These are phyloP conservation scores for Xylaria longipes DNA, from an alignment of 495 filamentous ascomycete genomes.

Conservation along the genomic window DNA sequence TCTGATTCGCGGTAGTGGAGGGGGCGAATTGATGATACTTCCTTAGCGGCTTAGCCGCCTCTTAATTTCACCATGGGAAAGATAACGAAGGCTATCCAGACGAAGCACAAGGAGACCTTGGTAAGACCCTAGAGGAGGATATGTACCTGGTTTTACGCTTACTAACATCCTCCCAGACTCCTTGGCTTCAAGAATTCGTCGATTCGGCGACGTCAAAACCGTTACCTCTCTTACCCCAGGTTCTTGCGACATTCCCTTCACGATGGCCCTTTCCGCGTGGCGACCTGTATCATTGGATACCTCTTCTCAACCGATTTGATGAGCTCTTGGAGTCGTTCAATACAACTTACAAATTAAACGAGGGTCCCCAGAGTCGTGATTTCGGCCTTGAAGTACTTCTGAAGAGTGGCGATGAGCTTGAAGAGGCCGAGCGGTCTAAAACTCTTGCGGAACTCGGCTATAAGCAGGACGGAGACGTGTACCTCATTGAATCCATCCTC, in stretches of 20 bases:
- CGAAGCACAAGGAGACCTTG: constrained; percentile 92
- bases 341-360: constrained; percentile 78
- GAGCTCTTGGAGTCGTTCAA: constrained; percentile 81
- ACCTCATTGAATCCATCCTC: constrained; percentile 79
- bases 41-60: constrained; percentile 62
- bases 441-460: constrained; percentile 66
- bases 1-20: constrained; percentile 53
- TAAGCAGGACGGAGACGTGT: constrained; percentile 73
- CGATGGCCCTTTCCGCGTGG: constrained; percentile 97
- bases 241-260: constrained; percentile 79
- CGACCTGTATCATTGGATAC: constrained; percentile 98
- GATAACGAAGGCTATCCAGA: constrained; percentile 93
- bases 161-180: constrained; percentile 67
- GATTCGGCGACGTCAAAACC: constrained; percentile 68
- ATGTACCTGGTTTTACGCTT: constrained; percentile 31
- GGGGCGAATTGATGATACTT: constrained; percentile 49
- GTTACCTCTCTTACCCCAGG: constrained; percentile 74
- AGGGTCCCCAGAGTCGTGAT: constrained; percentile 78
- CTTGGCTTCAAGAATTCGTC: constrained; percentile 82
- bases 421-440: constrained; percentile 48
- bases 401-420: constrained; percentile 47
- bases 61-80: constrained; percentile 76
- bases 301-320: constrained; percentile 93
- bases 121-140: constrained; percentile 61
- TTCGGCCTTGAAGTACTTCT: constrained; percentile 71